Evolutionary conservation across 306 rosid species (phyloP).

Genomic region (Castanea crenata): DNA sequence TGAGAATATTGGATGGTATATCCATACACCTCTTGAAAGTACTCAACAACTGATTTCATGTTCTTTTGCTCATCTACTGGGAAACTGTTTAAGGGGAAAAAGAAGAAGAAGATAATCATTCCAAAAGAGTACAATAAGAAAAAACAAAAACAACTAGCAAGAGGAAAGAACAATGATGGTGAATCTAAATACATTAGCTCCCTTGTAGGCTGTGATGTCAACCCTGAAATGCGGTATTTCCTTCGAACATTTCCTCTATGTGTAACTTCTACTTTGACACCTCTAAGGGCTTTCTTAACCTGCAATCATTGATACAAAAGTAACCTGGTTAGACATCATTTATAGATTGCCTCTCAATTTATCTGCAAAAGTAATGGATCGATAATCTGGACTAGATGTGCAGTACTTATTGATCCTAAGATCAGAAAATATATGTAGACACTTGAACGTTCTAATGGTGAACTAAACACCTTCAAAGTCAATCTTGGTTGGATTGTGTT

Average conservation of each 20-base stretch:
- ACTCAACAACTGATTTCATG: conserved; percentile 53
- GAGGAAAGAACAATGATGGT: conserved; percentile 2
- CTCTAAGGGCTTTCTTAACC: conserved; percentile 50
- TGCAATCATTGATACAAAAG: conserved; percentile 22
- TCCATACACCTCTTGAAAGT: conserved; percentile 48
- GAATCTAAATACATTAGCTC: conserved; percentile 34
- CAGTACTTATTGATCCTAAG: too few relatives aligned
- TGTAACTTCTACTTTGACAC: conserved; percentile 53
- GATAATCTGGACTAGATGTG: background rate
- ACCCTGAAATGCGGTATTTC: conserved; percentile 46
- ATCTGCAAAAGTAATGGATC: background rate
- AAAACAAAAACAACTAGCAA: background rate
- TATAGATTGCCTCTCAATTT: background rate
- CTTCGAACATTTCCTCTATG: conserved; percentile 47
- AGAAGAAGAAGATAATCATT: background rate
- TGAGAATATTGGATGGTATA: conserved; percentile 42
- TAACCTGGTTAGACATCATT: conserved; percentile 14
- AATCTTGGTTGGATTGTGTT: background rate
- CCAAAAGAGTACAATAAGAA: background rate
- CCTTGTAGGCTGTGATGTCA: conserved; percentile 49
- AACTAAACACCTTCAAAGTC: too few relatives aligned
- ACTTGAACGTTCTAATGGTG: too few relatives aligned
- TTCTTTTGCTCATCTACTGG: conserved; percentile 49
- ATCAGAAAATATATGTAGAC: too few relatives aligned
- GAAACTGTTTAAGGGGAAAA: conserved; percentile 31